phyloP scores from a whole-genome alignment of 768 basidiomycete species.

The Rhizopogon roseolus region DNA sequence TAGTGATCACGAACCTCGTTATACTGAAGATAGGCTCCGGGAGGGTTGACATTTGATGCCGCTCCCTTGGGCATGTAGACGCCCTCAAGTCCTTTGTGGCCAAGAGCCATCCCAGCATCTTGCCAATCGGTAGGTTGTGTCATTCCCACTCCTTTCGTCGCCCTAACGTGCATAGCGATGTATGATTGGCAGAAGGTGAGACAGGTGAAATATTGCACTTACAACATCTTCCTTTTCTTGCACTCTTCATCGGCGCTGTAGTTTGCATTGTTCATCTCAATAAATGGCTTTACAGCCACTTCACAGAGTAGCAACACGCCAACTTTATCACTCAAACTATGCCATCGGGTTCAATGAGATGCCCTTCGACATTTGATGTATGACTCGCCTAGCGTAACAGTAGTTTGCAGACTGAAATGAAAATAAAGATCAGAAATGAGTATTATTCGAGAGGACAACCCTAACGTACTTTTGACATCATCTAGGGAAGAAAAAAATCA shows the following conservation, averaged over 20 bases:
- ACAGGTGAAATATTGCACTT: slow-evolving; percentile 10
- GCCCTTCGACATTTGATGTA: background rate
- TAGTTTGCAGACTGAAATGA: slow-evolving; percentile 47
- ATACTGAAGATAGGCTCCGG: slow-evolving; percentile 38
- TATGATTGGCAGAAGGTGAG: background rate
- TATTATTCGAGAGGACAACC: background rate
- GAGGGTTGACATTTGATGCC: slow-evolving; percentile 26
- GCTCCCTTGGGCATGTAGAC: slow-evolving; percentile 58
- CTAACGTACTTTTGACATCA: slow-evolving; percentile 54
- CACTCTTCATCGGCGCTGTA: slow-evolving; percentile 48
- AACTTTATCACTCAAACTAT: slow-evolving; percentile 43
- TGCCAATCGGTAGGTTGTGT: slow-evolving; percentile 53
- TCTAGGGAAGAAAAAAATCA: slow-evolving; percentile 27
- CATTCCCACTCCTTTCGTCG: slow-evolving; percentile 51
- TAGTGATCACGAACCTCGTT: slow-evolving; percentile 43
- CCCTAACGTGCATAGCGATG: slow-evolving; percentile 24
- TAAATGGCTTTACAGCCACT: slow-evolving; percentile 52
- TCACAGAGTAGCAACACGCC: slow-evolving; percentile 61
- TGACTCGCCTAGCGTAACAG: slow-evolving; percentile 43
- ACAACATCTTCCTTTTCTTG: slow-evolving; percentile 36
- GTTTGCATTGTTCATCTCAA: slow-evolving; percentile 40
- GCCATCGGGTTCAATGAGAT: slow-evolving; percentile 1
- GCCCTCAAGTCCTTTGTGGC: slow-evolving; percentile 44
- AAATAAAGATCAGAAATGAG: background rate
- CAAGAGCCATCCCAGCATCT: slow-evolving; percentile 49